Conservation (phyloP, 192 early-diverging fungal species). For the Tieghemiomyces parasiticus region DNA sequence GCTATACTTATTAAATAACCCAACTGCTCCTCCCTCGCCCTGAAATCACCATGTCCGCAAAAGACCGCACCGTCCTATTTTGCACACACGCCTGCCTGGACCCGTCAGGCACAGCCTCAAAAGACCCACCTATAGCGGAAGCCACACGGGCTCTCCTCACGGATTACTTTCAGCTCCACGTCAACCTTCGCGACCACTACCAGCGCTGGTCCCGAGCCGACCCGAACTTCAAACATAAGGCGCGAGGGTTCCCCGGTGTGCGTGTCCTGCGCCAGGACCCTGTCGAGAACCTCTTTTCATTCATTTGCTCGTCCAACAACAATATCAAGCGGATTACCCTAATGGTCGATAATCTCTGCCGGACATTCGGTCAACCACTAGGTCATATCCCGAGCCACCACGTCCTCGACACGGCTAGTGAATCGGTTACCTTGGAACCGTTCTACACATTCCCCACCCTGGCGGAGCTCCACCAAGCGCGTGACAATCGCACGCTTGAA, state of each 20-base stretch:
- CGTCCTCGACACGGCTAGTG: slow-evolving; percentile 21
- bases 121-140: slow-evolving; percentile 14
- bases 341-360: slow-evolving; percentile 42
- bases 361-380: slow-evolving; percentile 27
- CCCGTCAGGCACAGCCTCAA: slow-evolving; percentile 12
- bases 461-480: slow-evolving; percentile 27
- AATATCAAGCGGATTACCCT: slow-evolving; percentile 80
- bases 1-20: too few species aligned
- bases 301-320: slow-evolving; percentile 92
- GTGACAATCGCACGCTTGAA: slow-evolving; percentile 49
- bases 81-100: neutral
- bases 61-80: too few species aligned
- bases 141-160: slow-evolving; percentile 22
- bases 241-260: slow-evolving; percentile 39
- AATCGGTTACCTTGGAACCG: too few species aligned
- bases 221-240: slow-evolving; percentile 46
- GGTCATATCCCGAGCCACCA: too few species aligned
- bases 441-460: slow-evolving; percentile 62
- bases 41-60: too few species aligned
- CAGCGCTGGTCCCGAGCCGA: slow-evolving; percentile 41
- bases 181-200: slow-evolving; percentile 40
- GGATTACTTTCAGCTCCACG: slow-evolving; percentile 82
- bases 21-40: too few species aligned
- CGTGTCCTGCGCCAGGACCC: slow-evolving; percentile 72
- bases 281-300: slow-evolving; percentile 71